Percentiles rank a stretch among this genome's conserved stretches.
Conservation (phyloP, 2,329 filamentous ascomycete species). For the Moelleriella libera region DNA sequence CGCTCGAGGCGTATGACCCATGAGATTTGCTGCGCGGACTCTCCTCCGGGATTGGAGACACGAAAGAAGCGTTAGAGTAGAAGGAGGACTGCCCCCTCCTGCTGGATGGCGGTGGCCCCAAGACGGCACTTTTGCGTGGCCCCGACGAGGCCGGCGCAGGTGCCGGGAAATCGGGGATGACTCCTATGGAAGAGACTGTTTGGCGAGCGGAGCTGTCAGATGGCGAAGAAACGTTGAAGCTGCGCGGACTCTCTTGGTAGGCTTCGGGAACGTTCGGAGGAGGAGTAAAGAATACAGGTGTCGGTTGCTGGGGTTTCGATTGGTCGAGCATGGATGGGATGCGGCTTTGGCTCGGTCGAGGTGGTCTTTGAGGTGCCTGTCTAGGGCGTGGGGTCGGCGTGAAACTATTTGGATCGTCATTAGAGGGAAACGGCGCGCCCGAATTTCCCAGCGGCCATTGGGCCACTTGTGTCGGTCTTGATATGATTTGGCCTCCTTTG, state of each 20-base stretch:
- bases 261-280: conserved; percentile 18
- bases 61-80: conserved; percentile 51
- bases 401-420: conserved; percentile 25
- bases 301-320: conserved; percentile 40
- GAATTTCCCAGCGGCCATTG: conserved; percentile 37
- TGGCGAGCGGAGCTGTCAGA: conserved; percentile 35
- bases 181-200: conserved; percentile 37
- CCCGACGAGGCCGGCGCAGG: conserved; percentile 17
- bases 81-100: conserved; percentile 48
- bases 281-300: conserved; percentile 29
- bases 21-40: conserved; percentile 41
- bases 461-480: conserved; percentile 35
- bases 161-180: conserved; percentile 45
- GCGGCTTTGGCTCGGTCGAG: conserved; percentile 42
- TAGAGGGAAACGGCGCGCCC: conserved; percentile 16
- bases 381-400: conserved; percentile 35
- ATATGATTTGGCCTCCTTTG: conserved; percentile 21
- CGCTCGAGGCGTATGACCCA: conserved; percentile 57
- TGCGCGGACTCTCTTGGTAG: conserved; percentile 15
- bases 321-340: conserved; percentile 45
- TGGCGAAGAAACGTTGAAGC: conserved; percentile 26
- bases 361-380: conserved; percentile 40
- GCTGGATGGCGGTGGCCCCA: conserved; percentile 47
- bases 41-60: conserved; percentile 67
- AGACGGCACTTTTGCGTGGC: conserved; percentile 32